Evolutionary conservation across 495 filamentous ascomycete species (phyloP).

Genomic region (Bacidia gigantensis): DNA sequence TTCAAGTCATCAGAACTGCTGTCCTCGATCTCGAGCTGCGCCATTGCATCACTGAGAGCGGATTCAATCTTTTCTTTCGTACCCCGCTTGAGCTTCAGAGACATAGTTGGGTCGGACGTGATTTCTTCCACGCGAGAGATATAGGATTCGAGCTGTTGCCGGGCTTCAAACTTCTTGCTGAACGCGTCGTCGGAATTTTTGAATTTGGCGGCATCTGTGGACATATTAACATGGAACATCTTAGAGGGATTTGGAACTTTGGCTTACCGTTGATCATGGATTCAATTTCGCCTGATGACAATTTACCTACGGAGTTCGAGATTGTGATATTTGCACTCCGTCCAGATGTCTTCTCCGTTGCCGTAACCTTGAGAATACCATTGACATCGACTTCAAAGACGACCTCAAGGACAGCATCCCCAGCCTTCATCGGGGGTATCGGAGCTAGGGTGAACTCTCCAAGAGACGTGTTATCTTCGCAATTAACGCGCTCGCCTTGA

Average conservation of each 20-base stretch:
- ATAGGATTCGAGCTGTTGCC: slow-evolving; percentile 98
- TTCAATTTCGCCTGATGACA: slow-evolving; percentile 89
- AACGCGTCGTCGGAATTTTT: slow-evolving; percentile 96
- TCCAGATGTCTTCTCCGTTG: slow-evolving; percentile 97
- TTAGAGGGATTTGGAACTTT: neutral
- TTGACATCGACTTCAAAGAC: slow-evolving; percentile 99
- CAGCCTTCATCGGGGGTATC: slow-evolving; percentile 93
- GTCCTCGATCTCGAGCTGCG: slow-evolving; percentile 76
- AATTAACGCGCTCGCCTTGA: slow-evolving; percentile 99
- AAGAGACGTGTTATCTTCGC: slow-evolving; percentile 97
- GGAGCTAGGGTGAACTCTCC: slow-evolving; percentile 98
- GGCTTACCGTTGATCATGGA: slow-evolving; percentile 80
- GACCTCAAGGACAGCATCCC: slow-evolving; percentile 92
- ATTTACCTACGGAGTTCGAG: slow-evolving; percentile 98
- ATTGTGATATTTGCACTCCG: slow-evolving; percentile 99
- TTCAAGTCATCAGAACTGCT: slow-evolving; percentile 86
- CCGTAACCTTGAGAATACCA: slow-evolving; percentile 99
- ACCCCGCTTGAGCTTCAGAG: slow-evolving; percentile 94
- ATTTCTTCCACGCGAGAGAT: slow-evolving; percentile 99
- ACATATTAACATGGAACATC: slow-evolving; percentile 12
- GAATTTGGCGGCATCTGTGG: slow-evolving; percentile 87
- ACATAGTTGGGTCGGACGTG: slow-evolving; percentile 87
- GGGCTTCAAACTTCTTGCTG: slow-evolving; percentile 97
- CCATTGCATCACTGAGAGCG: slow-evolving; percentile 75
- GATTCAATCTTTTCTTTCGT: slow-evolving; percentile 99